Percentiles rank a stretch among this genome's conserved stretches.
phyloP scores from a whole-genome alignment of 768 basidiomycete species.

The Phanerochaete carnosa region DNA sequence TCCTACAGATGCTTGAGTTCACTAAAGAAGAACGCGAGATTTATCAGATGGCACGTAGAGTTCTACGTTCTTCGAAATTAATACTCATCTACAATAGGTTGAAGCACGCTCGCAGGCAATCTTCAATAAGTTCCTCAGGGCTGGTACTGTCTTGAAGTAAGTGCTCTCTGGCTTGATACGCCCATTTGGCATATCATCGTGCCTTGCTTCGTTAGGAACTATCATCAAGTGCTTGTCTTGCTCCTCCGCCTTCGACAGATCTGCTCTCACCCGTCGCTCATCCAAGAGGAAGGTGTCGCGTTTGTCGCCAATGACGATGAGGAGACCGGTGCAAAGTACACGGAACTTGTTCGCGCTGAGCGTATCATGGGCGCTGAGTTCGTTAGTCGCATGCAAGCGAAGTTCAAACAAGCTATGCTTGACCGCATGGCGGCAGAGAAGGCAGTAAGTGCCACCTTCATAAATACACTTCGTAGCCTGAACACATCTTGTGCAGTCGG shows the following conservation, averaged over 20 bases:
- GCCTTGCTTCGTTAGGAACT: conserved; percentile 41
- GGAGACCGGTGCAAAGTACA: conserved; percentile 20
- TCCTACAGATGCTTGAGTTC: conserved; percentile 53
- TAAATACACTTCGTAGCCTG: not conserved
- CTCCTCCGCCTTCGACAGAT: conserved; percentile 60
- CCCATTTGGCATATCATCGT: not conserved
- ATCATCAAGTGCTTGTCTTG: conserved; percentile 49
- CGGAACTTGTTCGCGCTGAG: conserved; percentile 44
- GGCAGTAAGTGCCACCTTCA: conserved; percentile 32
- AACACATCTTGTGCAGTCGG: conserved; percentile 32
- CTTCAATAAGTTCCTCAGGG: conserved; percentile 61
- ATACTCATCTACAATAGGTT: conserved; percentile 31
- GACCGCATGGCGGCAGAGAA: conserved; percentile 52
- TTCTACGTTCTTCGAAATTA: not conserved
- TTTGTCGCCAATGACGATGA: conserved; percentile 34
- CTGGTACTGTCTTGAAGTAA: conserved; percentile 67
- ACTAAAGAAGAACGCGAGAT: conserved; percentile 58
- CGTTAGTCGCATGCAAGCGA: conserved; percentile 45
- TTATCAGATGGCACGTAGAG: conserved; percentile 46
- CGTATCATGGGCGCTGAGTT: conserved; percentile 43
- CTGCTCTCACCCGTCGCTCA: conserved; percentile 65
- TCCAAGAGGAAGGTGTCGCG: conserved; percentile 51
- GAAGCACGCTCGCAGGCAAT: conserved; percentile 51
- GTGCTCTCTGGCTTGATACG: conserved; percentile 12
- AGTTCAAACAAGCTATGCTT: conserved; percentile 39